Conservation (phyloP, 331 rosid species). For the Rhamnella rubrinervis region DNA sequence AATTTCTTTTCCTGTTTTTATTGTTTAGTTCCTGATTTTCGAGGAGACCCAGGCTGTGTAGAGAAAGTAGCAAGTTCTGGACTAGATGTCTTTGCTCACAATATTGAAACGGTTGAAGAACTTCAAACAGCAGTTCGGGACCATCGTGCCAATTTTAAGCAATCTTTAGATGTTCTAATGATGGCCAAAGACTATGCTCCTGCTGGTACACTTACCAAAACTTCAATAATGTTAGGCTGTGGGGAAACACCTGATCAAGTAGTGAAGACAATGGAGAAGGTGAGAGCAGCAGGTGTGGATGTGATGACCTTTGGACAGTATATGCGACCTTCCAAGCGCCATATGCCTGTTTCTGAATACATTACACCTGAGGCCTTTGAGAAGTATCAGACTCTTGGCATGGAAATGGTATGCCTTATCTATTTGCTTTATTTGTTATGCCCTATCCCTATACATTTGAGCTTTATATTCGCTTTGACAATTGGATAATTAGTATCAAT, state of each 20-base stretch:
- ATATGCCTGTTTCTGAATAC: slow-evolving; percentile 94
- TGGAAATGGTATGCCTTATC: slow-evolving; percentile 76
- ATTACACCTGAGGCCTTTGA: slow-evolving; percentile 95
- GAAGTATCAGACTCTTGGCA: slow-evolving; percentile 77
- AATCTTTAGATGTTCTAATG: slow-evolving; percentile 82
- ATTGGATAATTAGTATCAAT: background rate
- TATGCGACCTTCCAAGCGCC: slow-evolving; percentile 99
- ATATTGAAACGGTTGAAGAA: slow-evolving; percentile 97
- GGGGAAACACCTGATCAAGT: slow-evolving; percentile 96
- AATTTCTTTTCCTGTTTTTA: slow-evolving; percentile 19
- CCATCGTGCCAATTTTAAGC: slow-evolving; percentile 89
- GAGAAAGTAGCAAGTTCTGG: slow-evolving; percentile 90
- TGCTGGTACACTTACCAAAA: slow-evolving; percentile 87
- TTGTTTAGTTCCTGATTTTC: slow-evolving; percentile 87
- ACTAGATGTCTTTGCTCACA: slow-evolving; percentile 94
- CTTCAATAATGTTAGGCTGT: slow-evolving; percentile 97
- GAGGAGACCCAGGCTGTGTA: slow-evolving; percentile 75
- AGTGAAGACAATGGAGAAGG: slow-evolving; percentile 98
- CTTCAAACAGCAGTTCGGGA: slow-evolving; percentile 88
- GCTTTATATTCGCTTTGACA: background rate
- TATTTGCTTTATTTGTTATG: background rate
- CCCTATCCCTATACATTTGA: background rate
- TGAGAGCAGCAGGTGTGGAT: slow-evolving; percentile 94
- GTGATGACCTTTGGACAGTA: slow-evolving; percentile 99
- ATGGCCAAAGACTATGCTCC: slow-evolving; percentile 91